phyloP scores from a whole-genome alignment of 2,329 filamentous ascomycete genomes.

The Fusarium siculi region DNA sequence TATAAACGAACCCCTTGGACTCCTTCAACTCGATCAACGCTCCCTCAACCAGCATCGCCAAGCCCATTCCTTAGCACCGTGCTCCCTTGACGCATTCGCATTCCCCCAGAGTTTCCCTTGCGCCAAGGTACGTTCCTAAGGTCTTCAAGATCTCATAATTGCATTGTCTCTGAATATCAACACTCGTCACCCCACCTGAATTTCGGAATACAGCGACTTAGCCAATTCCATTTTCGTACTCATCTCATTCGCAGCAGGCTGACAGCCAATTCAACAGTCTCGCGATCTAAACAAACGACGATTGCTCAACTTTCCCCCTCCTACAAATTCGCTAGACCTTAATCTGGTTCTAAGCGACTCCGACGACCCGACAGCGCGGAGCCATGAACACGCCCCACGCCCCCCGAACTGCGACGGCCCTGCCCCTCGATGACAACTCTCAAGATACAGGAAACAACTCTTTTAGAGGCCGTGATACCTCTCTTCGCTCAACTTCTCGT shows the following conservation, averaged over 20 bases:
- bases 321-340: conserved; percentile 24
- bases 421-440: conserved; percentile 39
- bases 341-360: conserved; percentile 33
- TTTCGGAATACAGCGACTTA: conserved; percentile 1
- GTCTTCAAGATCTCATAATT: neutral
- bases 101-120: conserved; percentile 15
- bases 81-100: conserved; percentile 28
- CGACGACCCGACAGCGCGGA: conserved; percentile 39
- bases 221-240: conserved; percentile 18
- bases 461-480: conserved; percentile 34
- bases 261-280: conserved; percentile 11
- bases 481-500: conserved; percentile 32
- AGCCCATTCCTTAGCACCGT: conserved; percentile 19
- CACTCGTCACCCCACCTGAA: conserved; percentile 34
- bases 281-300: conserved; percentile 9
- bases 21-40: conserved; percentile 23
- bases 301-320: conserved; percentile 9
- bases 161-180: conserved; percentile 4
- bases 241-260: conserved; percentile 15
- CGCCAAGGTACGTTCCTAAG: conserved; percentile 34
- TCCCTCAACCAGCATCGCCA: conserved; percentile 29
- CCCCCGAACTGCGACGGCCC: conserved; percentile 42
- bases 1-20: conserved; percentile 15
- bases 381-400: conserved; percentile 48
- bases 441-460: conserved; percentile 24